Evolutionary conservation across 371 early-diverging fungal species (phyloP).

Genomic region (Actinomortierella ambigua): DNA sequence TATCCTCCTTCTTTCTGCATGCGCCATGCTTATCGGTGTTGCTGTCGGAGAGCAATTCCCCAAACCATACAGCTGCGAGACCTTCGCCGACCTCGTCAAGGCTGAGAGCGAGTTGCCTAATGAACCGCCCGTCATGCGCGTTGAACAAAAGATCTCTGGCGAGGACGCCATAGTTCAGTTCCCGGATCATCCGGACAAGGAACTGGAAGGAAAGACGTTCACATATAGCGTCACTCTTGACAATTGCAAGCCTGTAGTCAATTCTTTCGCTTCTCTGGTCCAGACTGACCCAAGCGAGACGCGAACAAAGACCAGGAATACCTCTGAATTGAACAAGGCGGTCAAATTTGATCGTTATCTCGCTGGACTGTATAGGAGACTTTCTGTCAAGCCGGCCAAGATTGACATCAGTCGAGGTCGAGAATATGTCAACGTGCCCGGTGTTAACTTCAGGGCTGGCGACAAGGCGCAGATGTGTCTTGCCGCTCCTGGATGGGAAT

Average conservation of each 20-base stretch:
- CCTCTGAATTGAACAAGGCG: conserved; percentile 15
- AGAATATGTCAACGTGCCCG: conserved; percentile 6
- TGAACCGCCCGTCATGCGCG: conserved; percentile 12
- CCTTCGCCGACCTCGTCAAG: conserved; percentile 8
- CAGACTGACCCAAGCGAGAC: too few relatives aligned
- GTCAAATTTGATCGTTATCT: conserved; percentile 13
- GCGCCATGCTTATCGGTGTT: conserved; percentile 13
- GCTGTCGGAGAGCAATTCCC: conserved; percentile 7
- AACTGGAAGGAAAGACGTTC: conserved; percentile 6
- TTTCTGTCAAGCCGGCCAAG: conserved; percentile 8
- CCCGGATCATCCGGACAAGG: conserved; percentile 7
- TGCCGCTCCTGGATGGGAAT: conserved; percentile 16
- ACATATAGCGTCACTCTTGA: conserved; percentile 14
- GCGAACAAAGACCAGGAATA: neutral
- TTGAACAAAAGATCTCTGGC: conserved; percentile 9
- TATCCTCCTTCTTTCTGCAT: neutral
- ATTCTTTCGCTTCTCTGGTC: too few relatives aligned
- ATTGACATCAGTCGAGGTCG: conserved; percentile 10
- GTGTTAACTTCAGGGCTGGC: conserved; percentile 10
- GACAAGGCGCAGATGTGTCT: conserved; percentile 16
- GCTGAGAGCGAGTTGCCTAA: too few relatives aligned
- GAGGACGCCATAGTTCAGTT: conserved; percentile 18
- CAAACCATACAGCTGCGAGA: conserved; percentile 10
- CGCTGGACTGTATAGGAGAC: conserved; percentile 9
- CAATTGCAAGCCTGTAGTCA: conserved; percentile 7